Base-by-base conservation (phyloP, 345 rosid species). In the Linum trigynum region DNA sequence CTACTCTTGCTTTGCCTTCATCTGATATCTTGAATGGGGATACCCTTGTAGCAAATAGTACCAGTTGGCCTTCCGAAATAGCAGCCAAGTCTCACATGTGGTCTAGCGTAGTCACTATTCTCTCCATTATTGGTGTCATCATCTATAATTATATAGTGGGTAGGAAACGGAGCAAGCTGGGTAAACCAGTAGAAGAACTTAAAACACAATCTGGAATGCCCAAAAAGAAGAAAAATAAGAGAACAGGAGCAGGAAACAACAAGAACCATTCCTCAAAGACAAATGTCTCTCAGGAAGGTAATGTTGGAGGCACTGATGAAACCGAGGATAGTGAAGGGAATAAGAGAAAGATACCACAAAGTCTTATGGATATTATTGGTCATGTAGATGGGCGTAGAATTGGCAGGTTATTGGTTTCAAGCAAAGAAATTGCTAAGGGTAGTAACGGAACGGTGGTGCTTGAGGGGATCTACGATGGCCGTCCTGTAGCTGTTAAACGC, bases 401-500 rank as follows among this genome's bases (percentile, higher is more conserved):
- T 57, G 77, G 74, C 3, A 69, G 70, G 61, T 58, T 74, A 53
- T 39, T 65, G 48, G 68, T 69, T 45, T 74, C 70, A 7, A 69
- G 69, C 63, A 66, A 40, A 66, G 74, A 69, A 40, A 74, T 74
- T 69, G 78, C 69, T 55, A 80, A 74, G 76, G 88, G 88, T 8
- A 83, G 88, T 65, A 80, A 86, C 45, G 88, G 86, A 62, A 86
- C 91, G 15, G 78, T 86, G 72, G 86, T 86, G 32, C 80, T 86
- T 55, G 91, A 86, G 66, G 91, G 91, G 17, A 66, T 72, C 56
- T 82, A 83, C 64, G 86, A 82, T 59, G 88, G 91, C 14, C 83
- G 81, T 69, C 64, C 75, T 53, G 91, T 86, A 17, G 88, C 91
- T 38, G 88, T 83, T 61, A 86, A 86, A 72, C 86, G 85, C 65